Evolutionary conservation across 345 rosid genomes (phyloP), one percentile per base, ranked within the genome.

Genomic region (Populus ilicifolia): DNA sequence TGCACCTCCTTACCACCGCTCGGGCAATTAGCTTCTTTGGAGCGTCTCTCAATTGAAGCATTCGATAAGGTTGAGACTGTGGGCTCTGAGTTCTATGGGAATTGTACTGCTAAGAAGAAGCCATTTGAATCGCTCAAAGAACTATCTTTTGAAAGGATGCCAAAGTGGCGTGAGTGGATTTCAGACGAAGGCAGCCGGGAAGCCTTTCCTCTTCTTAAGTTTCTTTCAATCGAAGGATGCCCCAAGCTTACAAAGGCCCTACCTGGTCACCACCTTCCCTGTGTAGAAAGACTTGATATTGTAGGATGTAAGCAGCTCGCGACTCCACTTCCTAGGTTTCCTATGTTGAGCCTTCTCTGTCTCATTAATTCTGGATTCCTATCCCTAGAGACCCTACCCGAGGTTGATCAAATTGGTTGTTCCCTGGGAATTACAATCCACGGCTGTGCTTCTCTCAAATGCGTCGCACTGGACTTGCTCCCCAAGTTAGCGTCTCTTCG

Each of bases 21-120:
- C 17, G 83, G 79, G 59, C 75, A 61, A 25, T 38, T 80, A 17
- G 43, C 61, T 2, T 62, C 61, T n/a, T 72, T 80, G 0, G 36
- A 70, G 18, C 1, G 13, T 0, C 74, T 69, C 3, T 16, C 29
- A 0, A 74, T 75, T 25, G 1, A 1, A 10, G 69, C 4, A 6
- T 39, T 61, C 2, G 1, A 43, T 69, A 25, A 6, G 1, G 38
- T 74, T 3, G 1, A 0, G 23, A 1, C 5, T 23, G 52, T 70
- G 8, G 72, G 66, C 9, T 35, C 29, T 6, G 75, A 70, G 39
- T 50, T 75, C 39, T 64, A 52, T 30, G 76, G 41, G 12, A 52
- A 17, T n/a, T 36, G 43, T 17, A 4, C 21, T 4, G 25, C 56
- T 16, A 1, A 0, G 21, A 56, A 9, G 29, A 29, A 48, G 17